Percentiles rank a stretch among this genome's conserved stretches.
These are phyloP conservation scores for Podaxis sp. DNA, from an alignment of 768 basidiomycete species.

Conservation along the genomic window DNA sequence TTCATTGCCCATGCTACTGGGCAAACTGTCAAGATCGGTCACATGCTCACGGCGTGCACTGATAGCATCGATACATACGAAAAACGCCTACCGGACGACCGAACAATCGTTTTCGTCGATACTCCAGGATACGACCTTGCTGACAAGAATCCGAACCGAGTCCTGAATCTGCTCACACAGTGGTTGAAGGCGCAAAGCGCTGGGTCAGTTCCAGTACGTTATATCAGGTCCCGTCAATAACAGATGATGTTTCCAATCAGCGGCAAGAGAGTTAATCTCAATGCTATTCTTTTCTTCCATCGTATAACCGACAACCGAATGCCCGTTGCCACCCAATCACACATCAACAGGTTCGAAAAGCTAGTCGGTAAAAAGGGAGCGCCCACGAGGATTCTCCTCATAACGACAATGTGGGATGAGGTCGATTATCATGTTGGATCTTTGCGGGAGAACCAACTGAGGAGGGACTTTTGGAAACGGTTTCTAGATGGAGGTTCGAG, in stretches of 20 bases:
- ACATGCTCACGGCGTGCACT: slow-evolving; percentile 8
- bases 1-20: slow-evolving; percentile 14
- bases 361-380: slow-evolving; percentile 9
- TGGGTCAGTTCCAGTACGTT: background rate
- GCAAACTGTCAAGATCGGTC: slow-evolving; percentile 12
- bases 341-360: slow-evolving; percentile 12
- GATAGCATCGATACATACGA: slow-evolving; percentile 8
- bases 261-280: slow-evolving; percentile 1
- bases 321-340: slow-evolving; percentile 11
- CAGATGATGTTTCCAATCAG: background rate
- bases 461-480: slow-evolving; percentile 8
- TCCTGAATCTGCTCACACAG: slow-evolving; percentile 12
- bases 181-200: slow-evolving; percentile 10
- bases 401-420: slow-evolving; percentile 15
- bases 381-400: slow-evolving; percentile 4
- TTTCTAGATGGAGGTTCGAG: slow-evolving; percentile 12
- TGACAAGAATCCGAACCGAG: slow-evolving; percentile 12
- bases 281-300: slow-evolving; percentile 12
- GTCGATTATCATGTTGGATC: background rate
- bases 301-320: slow-evolving; percentile 13
- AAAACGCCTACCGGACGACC: background rate
- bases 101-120: slow-evolving; percentile 5
- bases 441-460: slow-evolving; percentile 1
- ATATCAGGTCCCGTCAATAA: background rate
- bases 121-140: slow-evolving; percentile 15